phyloP scores from a whole-genome alignment of 2,329 filamentous ascomycete species.

The Fusarium tricinctum region DNA sequence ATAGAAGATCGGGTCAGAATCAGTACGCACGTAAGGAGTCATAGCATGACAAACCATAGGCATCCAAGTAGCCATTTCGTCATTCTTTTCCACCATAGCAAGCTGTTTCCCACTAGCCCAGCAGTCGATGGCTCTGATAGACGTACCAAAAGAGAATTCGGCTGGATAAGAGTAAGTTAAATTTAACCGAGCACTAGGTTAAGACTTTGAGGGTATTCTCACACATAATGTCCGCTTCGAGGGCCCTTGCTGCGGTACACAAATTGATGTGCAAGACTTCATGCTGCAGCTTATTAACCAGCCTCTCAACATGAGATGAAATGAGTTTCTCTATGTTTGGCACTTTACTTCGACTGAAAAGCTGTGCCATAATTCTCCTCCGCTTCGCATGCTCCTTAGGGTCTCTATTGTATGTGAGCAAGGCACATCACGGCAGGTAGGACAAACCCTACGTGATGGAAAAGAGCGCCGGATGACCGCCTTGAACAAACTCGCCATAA shows the following conservation, averaged over 20 bases:
- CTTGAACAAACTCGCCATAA: constrained; percentile 51
- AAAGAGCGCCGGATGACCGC: constrained; percentile 48
- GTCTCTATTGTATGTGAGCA: constrained; percentile 36
- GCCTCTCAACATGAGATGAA: constrained; percentile 37
- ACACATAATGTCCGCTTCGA: constrained; percentile 6
- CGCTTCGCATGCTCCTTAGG: constrained; percentile 48
- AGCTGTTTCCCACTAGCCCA: constrained; percentile 45
- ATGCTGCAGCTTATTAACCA: constrained; percentile 18
- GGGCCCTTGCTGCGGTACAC: background rate
- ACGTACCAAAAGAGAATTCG: constrained; percentile 47
- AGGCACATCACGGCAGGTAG: background rate
- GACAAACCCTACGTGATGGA: constrained; percentile 44
- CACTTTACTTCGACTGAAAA: constrained; percentile 50
- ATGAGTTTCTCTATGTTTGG: constrained; percentile 46
- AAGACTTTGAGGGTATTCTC: background rate
- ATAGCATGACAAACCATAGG: constrained; percentile 40
- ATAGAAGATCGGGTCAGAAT: background rate
- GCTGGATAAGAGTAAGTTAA: constrained; percentile 27
- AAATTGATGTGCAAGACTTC: background rate
- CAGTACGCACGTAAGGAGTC: background rate
- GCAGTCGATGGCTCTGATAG: constrained; percentile 40
- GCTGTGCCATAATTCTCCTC: constrained; percentile 49
- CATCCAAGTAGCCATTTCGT: constrained; percentile 51
- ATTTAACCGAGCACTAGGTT: background rate
- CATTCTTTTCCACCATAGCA: constrained; percentile 48